These are phyloP conservation scores for Fusarium camptoceras DNA, from an alignment of 2,329 filamentous ascomycete species.

Conservation along the genomic window DNA sequence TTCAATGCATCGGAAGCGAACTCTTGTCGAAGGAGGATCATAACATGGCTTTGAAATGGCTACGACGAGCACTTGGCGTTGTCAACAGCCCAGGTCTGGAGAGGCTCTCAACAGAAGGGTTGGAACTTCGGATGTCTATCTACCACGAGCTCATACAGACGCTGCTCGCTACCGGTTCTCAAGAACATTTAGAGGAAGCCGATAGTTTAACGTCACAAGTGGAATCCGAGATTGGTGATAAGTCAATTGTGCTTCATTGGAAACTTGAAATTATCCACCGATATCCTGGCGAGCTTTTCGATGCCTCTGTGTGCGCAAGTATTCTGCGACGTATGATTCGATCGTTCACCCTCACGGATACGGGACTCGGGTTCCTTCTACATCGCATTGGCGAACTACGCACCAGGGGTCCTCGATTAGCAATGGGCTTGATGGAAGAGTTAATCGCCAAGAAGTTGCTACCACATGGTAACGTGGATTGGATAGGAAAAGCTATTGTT, in stretches of 20 bases:
- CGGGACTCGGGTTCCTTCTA: conserved; percentile 74
- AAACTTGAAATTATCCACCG: conserved; percentile 73
- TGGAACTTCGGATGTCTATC: conserved; percentile 74
- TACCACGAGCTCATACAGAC: conserved; percentile 72
- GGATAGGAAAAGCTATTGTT: conserved; percentile 77
- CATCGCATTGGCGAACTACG: conserved; percentile 75
- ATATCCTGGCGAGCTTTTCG: conserved; percentile 59
- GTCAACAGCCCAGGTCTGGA: conserved; percentile 68
- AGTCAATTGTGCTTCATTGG: conserved; percentile 73
- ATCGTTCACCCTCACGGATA: conserved; percentile 68
- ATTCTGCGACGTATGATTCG: conserved; percentile 72
- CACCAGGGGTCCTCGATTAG: conserved; percentile 61
- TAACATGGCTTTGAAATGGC: conserved; percentile 74
- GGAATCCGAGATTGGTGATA: conserved; percentile 71
- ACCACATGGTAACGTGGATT: conserved; percentile 61
- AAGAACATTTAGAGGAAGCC: conserved; percentile 63
- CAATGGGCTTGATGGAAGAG: conserved; percentile 67
- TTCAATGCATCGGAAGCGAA: conserved; percentile 78
- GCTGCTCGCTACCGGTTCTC: conserved; percentile 60
- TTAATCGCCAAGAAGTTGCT: conserved; percentile 71
- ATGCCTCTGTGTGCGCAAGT: conserved; percentile 60
- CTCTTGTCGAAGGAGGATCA: conserved; percentile 65
- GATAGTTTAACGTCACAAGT: conserved; percentile 69
- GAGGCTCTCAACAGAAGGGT: conserved; percentile 66
- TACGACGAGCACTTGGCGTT: conserved; percentile 73